These are phyloP conservation scores for Filobasidium uniguttulatum DNA, from an alignment of 1,284 basidiomycete species.

Conservation along the genomic window DNA sequence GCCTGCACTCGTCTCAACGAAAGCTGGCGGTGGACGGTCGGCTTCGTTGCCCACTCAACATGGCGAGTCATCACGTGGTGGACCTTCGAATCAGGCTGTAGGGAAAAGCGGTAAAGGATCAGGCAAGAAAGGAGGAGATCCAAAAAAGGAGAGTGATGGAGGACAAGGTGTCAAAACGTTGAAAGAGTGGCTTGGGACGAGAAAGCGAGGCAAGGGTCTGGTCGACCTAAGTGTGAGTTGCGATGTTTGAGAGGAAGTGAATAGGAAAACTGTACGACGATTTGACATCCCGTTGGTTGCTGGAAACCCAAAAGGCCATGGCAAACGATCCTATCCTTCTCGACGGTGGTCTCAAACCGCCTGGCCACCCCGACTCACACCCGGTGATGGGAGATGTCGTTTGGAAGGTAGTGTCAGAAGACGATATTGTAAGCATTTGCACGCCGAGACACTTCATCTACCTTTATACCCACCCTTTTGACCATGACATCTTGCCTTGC, in stretches of 20 bases:
- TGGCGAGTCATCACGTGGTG: too few species aligned
- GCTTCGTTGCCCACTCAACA: too few species aligned
- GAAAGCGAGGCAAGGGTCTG: constrained; percentile 24
- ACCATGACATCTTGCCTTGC: constrained; percentile 5
- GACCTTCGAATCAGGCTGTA: too few species aligned
- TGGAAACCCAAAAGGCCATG: constrained; percentile 19
- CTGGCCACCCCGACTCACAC: constrained; percentile 28
- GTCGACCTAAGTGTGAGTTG: constrained; percentile 31
- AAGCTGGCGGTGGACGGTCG: too few species aligned
- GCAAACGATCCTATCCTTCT: constrained; percentile 27
- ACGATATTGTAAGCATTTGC: constrained; percentile 20
- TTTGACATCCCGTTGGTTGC: too few species aligned
- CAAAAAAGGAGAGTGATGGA: constrained; percentile 2
- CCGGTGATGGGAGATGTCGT: constrained; percentile 26
- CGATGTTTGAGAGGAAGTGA: background rate
- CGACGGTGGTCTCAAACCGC: constrained; percentile 28
- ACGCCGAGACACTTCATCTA: too few species aligned
- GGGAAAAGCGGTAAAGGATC: too few species aligned
- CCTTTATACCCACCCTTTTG: background rate
- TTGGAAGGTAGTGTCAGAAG: constrained; percentile 27
- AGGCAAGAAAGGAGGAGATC: background rate
- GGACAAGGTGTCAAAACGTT: constrained; percentile 25
- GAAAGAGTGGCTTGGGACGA: constrained; percentile 29
- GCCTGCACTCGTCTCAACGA: too few species aligned
- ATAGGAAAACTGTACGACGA: too few species aligned